A percentile compares a stretch with the other conserved stretches of the same genome.
Evolutionary conservation across 108 stramenopile genomes (phyloP).

Genomic region (Pseudonitzschia multiseries): DNA sequence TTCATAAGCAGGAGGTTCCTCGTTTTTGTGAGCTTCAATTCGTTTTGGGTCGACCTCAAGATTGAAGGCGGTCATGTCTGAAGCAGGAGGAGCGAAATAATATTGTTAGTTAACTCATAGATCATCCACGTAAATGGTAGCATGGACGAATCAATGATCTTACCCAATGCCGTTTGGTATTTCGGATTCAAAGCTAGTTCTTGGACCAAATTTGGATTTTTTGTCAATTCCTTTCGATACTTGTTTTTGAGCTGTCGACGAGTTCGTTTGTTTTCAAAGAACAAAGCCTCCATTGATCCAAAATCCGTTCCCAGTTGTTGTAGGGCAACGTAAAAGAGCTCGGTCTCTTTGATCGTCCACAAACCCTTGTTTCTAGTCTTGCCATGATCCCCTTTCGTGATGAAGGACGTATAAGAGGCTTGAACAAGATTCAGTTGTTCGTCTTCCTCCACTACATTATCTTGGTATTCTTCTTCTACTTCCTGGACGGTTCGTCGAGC

Average conservation of each 20-base stretch:
- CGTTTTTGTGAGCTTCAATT: conserved; percentile 29
- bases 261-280: conserved; percentile 42
- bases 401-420: conserved; percentile 53
- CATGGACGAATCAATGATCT: not conserved
- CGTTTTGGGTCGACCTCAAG: conserved; percentile 36
- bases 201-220: conserved; percentile 63
- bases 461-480: conserved; percentile 47
- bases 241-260: conserved; percentile 75
- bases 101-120: conserved; percentile 10
- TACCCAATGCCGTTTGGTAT: conserved; percentile 35
- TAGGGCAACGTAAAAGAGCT: conserved; percentile 66
- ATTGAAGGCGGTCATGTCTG: conserved; percentile 42
- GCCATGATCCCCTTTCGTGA: conserved; percentile 21
- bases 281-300: conserved; percentile 68
- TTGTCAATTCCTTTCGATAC: conserved; percentile 58
- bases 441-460: conserved; percentile 56
- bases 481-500: conserved; percentile 40
- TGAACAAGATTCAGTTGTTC: conserved; percentile 48
- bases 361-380: conserved; percentile 24
- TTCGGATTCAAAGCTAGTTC: conserved; percentile 77
- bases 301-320: conserved; percentile 80
- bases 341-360: conserved; percentile 74
- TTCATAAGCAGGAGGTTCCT: conserved; percentile 30
- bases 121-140: not conserved
- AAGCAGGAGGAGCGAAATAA: not conserved